Evolutionary conservation across 371 early-diverging fungal genomes (phyloP).

Genomic region (Lichtheimia corymbifera): DNA sequence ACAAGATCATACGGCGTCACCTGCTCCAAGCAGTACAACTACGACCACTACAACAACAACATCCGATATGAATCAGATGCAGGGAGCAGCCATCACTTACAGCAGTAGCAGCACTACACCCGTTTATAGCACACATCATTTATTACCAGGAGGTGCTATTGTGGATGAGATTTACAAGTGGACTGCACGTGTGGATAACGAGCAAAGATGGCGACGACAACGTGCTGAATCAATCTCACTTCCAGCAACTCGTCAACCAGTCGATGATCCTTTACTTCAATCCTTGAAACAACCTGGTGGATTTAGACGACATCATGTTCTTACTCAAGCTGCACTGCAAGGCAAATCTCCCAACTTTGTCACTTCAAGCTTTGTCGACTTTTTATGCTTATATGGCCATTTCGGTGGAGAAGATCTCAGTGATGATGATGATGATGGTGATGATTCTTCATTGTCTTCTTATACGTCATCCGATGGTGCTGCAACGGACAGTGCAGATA

Average conservation of each 20-base stretch:
- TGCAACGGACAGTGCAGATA: background rate
- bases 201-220: slow-evolving; percentile 44
- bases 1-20: background rate
- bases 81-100: background rate
- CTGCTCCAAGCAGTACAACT: background rate
- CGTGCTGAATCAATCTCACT: slow-evolving; percentile 47
- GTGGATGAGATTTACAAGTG: slow-evolving; percentile 92
- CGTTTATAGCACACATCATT: slow-evolving; percentile 38
- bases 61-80: background rate
- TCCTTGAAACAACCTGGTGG: slow-evolving; percentile 79
- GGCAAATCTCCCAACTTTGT: slow-evolving; percentile 74
- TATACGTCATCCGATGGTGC: background rate
- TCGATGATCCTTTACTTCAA: slow-evolving; percentile 41
- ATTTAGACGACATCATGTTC: slow-evolving; percentile 85
- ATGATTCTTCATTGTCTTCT: slow-evolving; percentile 11
- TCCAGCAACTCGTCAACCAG: slow-evolving; percentile 39
- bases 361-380: slow-evolving; percentile 91
- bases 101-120: slow-evolving; percentile 20
- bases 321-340: slow-evolving; percentile 67
- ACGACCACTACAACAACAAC: no score
- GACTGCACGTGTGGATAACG: slow-evolving; percentile 76
- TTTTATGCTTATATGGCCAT: slow-evolving; percentile 90
- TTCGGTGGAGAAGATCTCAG: slow-evolving; percentile 94
- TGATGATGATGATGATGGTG: slow-evolving; percentile 67
- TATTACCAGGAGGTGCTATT: slow-evolving; percentile 75